These are phyloP conservation scores for Eremochloa ophiuroides DNA, from an alignment of 176 grass and related monocot genomes.

Conservation along the genomic window DNA sequence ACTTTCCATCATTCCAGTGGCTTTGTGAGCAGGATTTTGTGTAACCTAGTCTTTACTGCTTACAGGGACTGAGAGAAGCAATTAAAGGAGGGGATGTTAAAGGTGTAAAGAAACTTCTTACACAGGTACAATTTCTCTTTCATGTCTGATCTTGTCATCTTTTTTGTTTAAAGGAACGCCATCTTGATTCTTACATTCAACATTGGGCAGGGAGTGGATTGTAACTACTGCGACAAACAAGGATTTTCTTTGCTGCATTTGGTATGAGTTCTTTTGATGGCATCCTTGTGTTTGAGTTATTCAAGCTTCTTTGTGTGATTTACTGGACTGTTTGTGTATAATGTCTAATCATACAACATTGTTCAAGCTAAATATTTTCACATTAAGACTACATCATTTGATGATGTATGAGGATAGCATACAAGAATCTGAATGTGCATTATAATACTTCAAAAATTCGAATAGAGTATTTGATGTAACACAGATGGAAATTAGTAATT, in stretches of 20 bases:
- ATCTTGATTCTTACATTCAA: slow-evolving; percentile 29
- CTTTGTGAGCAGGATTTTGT: background rate
- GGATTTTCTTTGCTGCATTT: slow-evolving; percentile 93
- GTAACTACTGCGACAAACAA: slow-evolving; percentile 95
- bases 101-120: slow-evolving; percentile 83
- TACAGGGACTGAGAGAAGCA: slow-evolving; percentile 92
- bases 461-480: background rate
- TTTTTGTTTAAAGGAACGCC: background rate
- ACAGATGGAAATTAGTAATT: background rate
- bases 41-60: background rate
- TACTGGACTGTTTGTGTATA: background rate
- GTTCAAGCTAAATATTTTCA: background rate
- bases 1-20: slow-evolving; percentile 9
- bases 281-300: slow-evolving; percentile 24
- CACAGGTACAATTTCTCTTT: slow-evolving; percentile 52
- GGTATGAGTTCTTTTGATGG: slow-evolving; percentile 42
- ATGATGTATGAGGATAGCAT: background rate
- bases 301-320: background rate
- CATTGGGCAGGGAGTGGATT: slow-evolving; percentile 77
- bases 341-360: background rate
- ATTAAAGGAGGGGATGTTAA: slow-evolving; percentile 81
- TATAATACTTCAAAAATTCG: background rate
- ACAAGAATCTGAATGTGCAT: background rate
- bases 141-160: slow-evolving; percentile 8
- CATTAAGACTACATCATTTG: background rate